These are phyloP conservation scores for Medicago arabica DNA, from an alignment of 306 rosid genomes.

Conservation along the genomic window DNA sequence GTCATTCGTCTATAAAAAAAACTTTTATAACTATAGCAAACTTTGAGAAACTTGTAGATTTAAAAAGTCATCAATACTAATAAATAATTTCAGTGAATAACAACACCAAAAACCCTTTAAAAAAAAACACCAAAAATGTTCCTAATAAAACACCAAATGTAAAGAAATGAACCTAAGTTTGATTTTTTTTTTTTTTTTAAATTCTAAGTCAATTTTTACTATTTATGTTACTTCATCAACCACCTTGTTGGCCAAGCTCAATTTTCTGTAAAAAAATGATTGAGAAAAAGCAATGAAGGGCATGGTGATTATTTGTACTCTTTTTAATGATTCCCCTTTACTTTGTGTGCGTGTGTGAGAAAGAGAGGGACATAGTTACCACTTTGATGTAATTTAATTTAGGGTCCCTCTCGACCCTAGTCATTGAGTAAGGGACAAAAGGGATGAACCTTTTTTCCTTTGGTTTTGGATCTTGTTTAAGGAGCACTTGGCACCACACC, in stretches of 20 bases:
- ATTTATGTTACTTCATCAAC: not conserved
- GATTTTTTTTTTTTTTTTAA: too few species aligned
- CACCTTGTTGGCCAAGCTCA: not conserved
- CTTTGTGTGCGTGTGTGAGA: constrained; percentile 35
- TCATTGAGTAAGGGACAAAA: constrained; percentile 39
- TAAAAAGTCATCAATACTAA: too few species aligned
- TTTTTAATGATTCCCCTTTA: constrained; percentile 9
- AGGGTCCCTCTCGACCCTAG: constrained; percentile 29
- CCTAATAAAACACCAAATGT: too few species aligned
- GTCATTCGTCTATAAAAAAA: too few species aligned
- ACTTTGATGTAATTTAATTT: constrained; percentile 28
- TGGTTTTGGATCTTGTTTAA: constrained; percentile 28
- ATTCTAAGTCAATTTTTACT: not conserved
- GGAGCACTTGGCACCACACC: constrained; percentile 31
- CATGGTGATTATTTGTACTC: constrained; percentile 16
- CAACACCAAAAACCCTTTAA: too few species aligned
- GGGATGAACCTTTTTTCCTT: constrained; percentile 16
- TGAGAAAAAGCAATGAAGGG: constrained; percentile 1
- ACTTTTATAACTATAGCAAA: too few species aligned
- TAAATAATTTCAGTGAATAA: too few species aligned
- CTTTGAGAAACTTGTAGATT: too few species aligned
- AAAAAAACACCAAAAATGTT: too few species aligned
- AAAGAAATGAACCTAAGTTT: too few species aligned
- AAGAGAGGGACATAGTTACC: constrained; percentile 25
- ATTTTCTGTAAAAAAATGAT: not conserved